These are phyloP conservation scores for Fraxinus albicans DNA, from an alignment of 305 asterid species.

Conservation along the genomic window DNA sequence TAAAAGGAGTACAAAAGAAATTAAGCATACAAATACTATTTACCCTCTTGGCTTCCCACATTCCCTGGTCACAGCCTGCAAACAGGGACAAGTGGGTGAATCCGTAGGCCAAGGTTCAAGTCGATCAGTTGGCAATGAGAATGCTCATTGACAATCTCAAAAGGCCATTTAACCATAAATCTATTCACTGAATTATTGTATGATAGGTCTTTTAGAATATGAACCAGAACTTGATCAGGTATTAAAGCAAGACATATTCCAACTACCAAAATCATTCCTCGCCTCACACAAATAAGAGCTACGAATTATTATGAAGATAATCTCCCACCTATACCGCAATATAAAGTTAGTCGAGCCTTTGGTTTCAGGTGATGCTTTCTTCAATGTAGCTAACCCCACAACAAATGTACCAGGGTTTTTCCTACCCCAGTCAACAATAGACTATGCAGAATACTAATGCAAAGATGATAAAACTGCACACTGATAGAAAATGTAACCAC, in stretches of 20 bases:
- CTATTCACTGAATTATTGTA: not conserved
- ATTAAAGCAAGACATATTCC: not conserved
- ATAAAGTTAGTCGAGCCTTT: not conserved
- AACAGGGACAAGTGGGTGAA: not conserved
- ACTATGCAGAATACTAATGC: not conserved
- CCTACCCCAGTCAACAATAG: not conserved
- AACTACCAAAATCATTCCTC: not conserved
- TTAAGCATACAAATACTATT: not conserved
- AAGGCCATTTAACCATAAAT: not conserved
- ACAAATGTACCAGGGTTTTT: not conserved
- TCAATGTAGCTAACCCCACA: not conserved
- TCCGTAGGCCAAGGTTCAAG: not conserved
- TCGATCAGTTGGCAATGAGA: not conserved
- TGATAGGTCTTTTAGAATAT: not conserved
- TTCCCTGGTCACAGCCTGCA: not conserved
- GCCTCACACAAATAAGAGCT: not conserved
- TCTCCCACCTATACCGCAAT: no score
- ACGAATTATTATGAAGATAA: not conserved
- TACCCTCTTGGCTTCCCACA: not conserved
- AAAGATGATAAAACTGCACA: not conserved
- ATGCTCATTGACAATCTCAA: not conserved
- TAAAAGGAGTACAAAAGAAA: not conserved
- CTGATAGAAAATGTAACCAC: not conserved
- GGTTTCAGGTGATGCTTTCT: not conserved
- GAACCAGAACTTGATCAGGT: not conserved